Base-by-base conservation (phyloP, 176 grass and related monocot genomes). In the Cenchrus americanus region DNA sequence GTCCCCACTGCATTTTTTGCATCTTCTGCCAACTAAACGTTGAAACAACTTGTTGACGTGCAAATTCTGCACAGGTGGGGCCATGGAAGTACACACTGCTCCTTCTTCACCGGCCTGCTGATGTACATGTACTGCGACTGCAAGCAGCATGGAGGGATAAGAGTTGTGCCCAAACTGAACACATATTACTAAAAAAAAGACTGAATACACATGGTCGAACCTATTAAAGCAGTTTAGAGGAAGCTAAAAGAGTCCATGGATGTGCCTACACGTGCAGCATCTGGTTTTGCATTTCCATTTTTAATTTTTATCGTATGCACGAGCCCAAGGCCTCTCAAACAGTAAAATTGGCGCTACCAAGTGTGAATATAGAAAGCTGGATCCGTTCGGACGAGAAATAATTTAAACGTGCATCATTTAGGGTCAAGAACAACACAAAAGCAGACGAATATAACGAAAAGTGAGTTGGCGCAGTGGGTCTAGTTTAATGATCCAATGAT, bases 401-500 rank as follows among this genome's bases (percentile, higher is more conserved):
- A 12, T 10, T 59, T 15, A 46, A 59, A 55, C 21, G 19, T 22
- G 24, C 6, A 57, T 27, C 12, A 14, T 21, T 70, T 40, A 17
- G 30, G 21, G 26, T 0, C 13, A 41, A 1, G 9, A 22, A 69
- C 24, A 42, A 55, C 18, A 48, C 17, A 30, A 21, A 53, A 64
- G 57, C 6, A 17, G 13, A 0, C 53, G 66, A 80, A 71, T 21
- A 62, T 24, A 27, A 18, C 1, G 1, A 52, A 73, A 63, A 19
- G 23, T 78, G 54, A 17, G 75, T 34, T 80, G 59, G 57, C 57
- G 14, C 58, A n/a, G 8, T 64, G 60, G 58, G 12, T 32, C 34
- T 66, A 30, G 40, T 80, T 80, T 44, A 57, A 64, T 11, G 34
- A 79, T 14, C 60, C 54, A 79, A 63, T 72, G 10, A 63, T 77